Conservation (phyloP, 371 early-diverging fungal genomes). For the Actinomucor elegans region DNA sequence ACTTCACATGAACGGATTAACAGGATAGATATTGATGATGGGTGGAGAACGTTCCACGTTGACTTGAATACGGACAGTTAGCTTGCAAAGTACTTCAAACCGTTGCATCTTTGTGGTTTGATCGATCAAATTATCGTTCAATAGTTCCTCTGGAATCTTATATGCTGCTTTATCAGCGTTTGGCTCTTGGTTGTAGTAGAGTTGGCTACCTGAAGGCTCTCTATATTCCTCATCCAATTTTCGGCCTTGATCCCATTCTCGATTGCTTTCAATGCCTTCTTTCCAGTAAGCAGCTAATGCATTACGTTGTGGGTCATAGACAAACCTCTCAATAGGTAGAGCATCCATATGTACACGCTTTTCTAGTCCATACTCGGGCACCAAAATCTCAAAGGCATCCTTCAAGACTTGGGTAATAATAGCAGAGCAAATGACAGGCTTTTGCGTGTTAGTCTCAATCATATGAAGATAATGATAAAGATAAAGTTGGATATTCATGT, state of each 20-base stretch:
- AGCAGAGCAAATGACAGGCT: constrained; percentile 45
- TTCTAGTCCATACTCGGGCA: constrained; percentile 76
- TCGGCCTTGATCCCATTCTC: constrained; percentile 9
- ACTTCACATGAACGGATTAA: constrained; percentile 33
- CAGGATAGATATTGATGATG: constrained; percentile 34
- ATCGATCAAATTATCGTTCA: constrained; percentile 18
- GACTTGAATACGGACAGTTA: constrained; percentile 34
- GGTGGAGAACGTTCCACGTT: constrained; percentile 39
- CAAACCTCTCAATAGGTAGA: constrained; percentile 60
- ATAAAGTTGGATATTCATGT: constrained; percentile 75
- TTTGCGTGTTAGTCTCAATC: constrained; percentile 28
- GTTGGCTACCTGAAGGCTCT: constrained; percentile 4
- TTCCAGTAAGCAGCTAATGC: constrained; percentile 50
- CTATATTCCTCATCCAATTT: constrained; percentile 7
- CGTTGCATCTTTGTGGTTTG: constrained; percentile 21
- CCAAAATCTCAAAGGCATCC: constrained; percentile 69
- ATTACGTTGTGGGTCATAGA: constrained; percentile 32
- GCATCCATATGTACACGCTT: constrained; percentile 57
- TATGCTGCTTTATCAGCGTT: constrained; percentile 9
- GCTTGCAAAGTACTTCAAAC: constrained; percentile 27
- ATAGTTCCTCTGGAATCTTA: constrained; percentile 10
- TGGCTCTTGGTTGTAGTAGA: constrained; percentile 19
- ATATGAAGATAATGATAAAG: constrained; percentile 64
- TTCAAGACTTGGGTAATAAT: constrained; percentile 52
- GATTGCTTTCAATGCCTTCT: constrained; percentile 25